phyloP scores from a whole-genome alignment of 177 flowering plant genomes.

The Vitis hybrid region DNA sequence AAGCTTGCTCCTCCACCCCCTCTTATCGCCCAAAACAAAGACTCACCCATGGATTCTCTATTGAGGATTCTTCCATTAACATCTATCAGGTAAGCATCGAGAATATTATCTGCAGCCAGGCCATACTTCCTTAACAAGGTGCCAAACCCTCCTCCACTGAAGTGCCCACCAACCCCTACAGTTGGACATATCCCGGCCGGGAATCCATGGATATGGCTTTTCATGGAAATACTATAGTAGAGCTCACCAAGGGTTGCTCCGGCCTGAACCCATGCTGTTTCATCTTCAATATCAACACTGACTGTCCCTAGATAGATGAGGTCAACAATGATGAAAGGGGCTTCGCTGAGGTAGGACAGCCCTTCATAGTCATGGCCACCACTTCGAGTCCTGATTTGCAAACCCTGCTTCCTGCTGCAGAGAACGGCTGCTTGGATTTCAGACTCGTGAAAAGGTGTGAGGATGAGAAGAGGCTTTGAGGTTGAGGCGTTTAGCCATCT shows the following conservation, averaged over 20 bases:
- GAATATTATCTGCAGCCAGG: slow-evolving; percentile 17
- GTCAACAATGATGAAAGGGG: slow-evolving; percentile 21
- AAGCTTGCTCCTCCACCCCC: slow-evolving; percentile 32
- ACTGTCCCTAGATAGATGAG: slow-evolving; percentile 10
- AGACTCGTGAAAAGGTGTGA: too few relatives aligned
- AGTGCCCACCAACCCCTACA: slow-evolving; percentile 25
- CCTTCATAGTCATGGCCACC: slow-evolving; percentile 30
- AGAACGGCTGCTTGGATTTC: slow-evolving; percentile 3
- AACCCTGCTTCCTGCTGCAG: slow-evolving; percentile 6
- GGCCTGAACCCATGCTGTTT: slow-evolving; percentile 30
- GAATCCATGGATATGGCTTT: slow-evolving; percentile 19
- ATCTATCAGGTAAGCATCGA: slow-evolving; percentile 27
- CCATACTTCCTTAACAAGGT: slow-evolving; percentile 26
- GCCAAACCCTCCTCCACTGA: slow-evolving; percentile 31
- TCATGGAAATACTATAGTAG: slow-evolving; percentile 16
- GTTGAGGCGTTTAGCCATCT: too few relatives aligned
- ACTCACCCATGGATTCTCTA: slow-evolving; percentile 24
- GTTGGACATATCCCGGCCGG: slow-evolving; percentile 28
- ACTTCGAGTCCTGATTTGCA: slow-evolving; percentile 15
- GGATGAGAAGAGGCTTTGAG: too few relatives aligned
- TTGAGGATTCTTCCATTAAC: slow-evolving; percentile 18
- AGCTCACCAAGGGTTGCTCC: slow-evolving; percentile 31
- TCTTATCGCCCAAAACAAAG: slow-evolving; percentile 27
- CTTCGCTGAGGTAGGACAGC: slow-evolving; percentile 17
- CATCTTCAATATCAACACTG: slow-evolving; percentile 9